Evolutionary conservation across 2,329 filamentous ascomycete genomes (phyloP), one percentile per base, ranked within the genome.

Genomic region (Pseudogymnoascus sp.): DNA sequence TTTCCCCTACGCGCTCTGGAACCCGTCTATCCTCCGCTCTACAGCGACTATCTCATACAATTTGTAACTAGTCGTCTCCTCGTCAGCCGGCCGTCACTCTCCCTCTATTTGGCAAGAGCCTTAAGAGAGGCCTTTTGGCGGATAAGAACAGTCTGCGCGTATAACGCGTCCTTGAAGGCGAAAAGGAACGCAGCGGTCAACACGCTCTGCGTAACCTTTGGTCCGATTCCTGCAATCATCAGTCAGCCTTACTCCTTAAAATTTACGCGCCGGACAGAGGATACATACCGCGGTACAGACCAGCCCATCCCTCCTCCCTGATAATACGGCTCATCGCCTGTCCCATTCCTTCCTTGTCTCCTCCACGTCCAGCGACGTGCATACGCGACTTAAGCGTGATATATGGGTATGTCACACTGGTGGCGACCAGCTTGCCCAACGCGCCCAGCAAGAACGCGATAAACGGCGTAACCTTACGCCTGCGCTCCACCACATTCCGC

Each of bases 351-450:
- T 95, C 89, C 76, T 88, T 88, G 66, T 86, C 86, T n/a, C 84
- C 83, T 65, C 86, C 86, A 70, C 85, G 86, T 65, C 83, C 86
- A 29, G 92, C 91, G 64, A 99, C 91, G 74, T 99, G 94, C 86
- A 96, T 96, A 73, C 91, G 86, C 76, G 92, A 96, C 86, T 99
- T 99, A 71, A 99, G 89, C 4, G 94, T 99, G 74, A 99, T 97
- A 74, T 99, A 99, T 9, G 94, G 94, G 75, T 99, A 99, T 5
- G 94, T 99, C 71, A 97, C 89, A 64, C 82, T 86, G 2, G 94
- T 99, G 25, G 94, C 94, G 65, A 97, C 87, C 66, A 99, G 82
- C 82, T 99, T 99, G 75, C 94, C 92, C 33, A 97, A 73, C 1
- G 94, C 94, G 65, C 94, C 94, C 2, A 99, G 81, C 72, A 94